phyloP scores from a whole-genome alignment of 306 rosid genomes.

The Acacia acuminata region DNA sequence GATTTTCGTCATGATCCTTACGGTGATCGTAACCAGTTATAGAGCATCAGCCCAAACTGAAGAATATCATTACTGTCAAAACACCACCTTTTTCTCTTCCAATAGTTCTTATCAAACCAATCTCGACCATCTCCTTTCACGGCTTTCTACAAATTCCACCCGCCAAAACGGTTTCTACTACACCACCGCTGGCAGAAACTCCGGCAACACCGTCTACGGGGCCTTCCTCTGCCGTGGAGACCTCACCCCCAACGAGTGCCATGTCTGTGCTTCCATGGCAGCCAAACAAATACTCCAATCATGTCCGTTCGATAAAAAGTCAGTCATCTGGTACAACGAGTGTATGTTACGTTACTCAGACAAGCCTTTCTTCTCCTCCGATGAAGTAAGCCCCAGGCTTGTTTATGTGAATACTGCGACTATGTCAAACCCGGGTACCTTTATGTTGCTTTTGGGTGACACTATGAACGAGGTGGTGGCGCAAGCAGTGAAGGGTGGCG shows the following conservation, averaged over 20 bases:
- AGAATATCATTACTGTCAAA: too few species aligned
- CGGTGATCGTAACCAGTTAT: too few species aligned
- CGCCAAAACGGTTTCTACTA: slow-evolving; percentile 26
- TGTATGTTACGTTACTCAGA: slow-evolving; percentile 46
- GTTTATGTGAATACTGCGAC: too few species aligned
- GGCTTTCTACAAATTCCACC: slow-evolving; percentile 19
- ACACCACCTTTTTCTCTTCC: neutral
- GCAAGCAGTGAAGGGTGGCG: slow-evolving; percentile 20
- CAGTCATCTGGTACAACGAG: slow-evolving; percentile 32
- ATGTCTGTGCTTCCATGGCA: slow-evolving; percentile 33
- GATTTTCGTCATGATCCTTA: too few species aligned
- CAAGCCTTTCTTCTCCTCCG: slow-evolving; percentile 3
- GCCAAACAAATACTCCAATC: neutral
- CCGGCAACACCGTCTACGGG: slow-evolving; percentile 21
- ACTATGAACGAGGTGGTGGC: neutral
- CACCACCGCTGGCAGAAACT: neutral
- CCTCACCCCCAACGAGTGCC: neutral
- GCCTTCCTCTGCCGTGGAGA: slow-evolving; percentile 42
- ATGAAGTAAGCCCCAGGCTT: neutral
- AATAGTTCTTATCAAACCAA: slow-evolving; percentile 8
- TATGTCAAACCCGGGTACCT: too few species aligned
- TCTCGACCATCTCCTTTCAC: slow-evolving; percentile 21
- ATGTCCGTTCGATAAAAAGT: slow-evolving; percentile 18
- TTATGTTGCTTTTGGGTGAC: neutral
- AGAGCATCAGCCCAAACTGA: too few species aligned